Evolutionary conservation across 2,329 filamentous ascomycete species (phyloP).

Genomic region (Pseudocercospora fuligena): DNA sequence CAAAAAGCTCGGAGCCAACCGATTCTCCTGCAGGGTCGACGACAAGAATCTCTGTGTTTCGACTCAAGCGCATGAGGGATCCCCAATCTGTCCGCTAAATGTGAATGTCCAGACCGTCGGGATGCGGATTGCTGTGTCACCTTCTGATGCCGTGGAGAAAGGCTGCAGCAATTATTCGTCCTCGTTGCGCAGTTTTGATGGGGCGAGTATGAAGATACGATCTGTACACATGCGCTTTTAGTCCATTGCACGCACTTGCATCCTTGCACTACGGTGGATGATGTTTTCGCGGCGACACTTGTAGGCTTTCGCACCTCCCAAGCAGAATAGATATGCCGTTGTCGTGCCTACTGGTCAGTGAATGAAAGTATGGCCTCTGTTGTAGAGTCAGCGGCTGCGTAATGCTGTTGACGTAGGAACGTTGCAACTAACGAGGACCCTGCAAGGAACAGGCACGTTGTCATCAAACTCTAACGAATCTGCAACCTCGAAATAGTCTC

Average conservation of each 20-base stretch:
- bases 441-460: conserved; percentile 7
- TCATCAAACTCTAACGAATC: conserved; percentile 8
- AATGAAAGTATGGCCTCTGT: not conserved
- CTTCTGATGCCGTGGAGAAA: not conserved
- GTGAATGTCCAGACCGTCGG: conserved; percentile 8
- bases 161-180: conserved; percentile 1
- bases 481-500: not conserved
- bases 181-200: not conserved
- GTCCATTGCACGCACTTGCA: not conserved
- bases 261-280: not conserved
- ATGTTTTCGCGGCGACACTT: not conserved
- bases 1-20: conserved; percentile 3
- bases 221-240: not conserved
- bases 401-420: conserved; percentile 5
- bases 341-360: not conserved
- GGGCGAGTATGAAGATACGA: not conserved
- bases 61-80: conserved; percentile 4
- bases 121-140: conserved; percentile 1
- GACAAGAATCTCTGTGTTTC: conserved; percentile 9
- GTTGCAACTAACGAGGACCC: not conserved
- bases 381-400: not conserved
- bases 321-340: not conserved
- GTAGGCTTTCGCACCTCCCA: not conserved
- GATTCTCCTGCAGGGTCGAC: conserved; percentile 8
- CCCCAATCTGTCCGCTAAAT: not conserved